Percentiles rank a stretch among this genome's conserved stretches.
phyloP scores from a whole-genome alignment of 495 filamentous ascomycete genomes.

The Rhypophila decipiens region DNA sequence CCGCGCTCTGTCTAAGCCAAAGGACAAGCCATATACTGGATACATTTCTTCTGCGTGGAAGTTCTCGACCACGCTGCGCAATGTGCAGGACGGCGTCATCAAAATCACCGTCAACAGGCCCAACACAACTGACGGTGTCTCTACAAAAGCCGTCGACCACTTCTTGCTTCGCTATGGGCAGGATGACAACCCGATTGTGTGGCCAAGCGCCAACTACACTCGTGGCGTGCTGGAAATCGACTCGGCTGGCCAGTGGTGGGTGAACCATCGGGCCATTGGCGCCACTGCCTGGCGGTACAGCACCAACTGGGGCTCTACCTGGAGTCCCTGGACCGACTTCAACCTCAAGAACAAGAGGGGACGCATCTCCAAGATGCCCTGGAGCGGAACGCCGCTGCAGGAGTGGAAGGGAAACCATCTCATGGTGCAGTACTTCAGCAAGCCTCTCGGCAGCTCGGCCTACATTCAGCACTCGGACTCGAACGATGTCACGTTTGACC shows the following conservation, averaged over 20 bases:
- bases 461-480: slow-evolving; percentile 59
- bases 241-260: slow-evolving; percentile 27
- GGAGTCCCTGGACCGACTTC: slow-evolving; percentile 55
- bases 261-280: slow-evolving; percentile 56
- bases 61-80: slow-evolving; percentile 47
- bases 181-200: slow-evolving; percentile 50
- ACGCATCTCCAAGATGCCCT: slow-evolving; percentile 35
- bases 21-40: slow-evolving; percentile 24
- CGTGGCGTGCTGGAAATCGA: slow-evolving; percentile 38
- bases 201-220: slow-evolving; percentile 57
- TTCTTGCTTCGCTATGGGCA: slow-evolving; percentile 49
- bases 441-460: slow-evolving; percentile 56
- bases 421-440: slow-evolving; percentile 62
- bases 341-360: slow-evolving; percentile 35
- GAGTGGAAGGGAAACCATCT: slow-evolving; percentile 61
- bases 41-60: slow-evolving; percentile 50
- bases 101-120: slow-evolving; percentile 54
- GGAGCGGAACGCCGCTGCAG: slow-evolving; percentile 58
- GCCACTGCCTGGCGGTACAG: slow-evolving; percentile 61
- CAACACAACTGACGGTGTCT: slow-evolving; percentile 28
- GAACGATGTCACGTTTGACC: slow-evolving; percentile 31
- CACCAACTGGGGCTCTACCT: slow-evolving; percentile 54
- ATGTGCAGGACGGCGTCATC: slow-evolving; percentile 62
- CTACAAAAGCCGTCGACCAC: slow-evolving; percentile 46
- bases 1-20: slow-evolving; percentile 13